These are phyloP conservation scores for Sarcodon aspratus DNA, from an alignment of 768 basidiomycete genomes.

Conservation along the genomic window DNA sequence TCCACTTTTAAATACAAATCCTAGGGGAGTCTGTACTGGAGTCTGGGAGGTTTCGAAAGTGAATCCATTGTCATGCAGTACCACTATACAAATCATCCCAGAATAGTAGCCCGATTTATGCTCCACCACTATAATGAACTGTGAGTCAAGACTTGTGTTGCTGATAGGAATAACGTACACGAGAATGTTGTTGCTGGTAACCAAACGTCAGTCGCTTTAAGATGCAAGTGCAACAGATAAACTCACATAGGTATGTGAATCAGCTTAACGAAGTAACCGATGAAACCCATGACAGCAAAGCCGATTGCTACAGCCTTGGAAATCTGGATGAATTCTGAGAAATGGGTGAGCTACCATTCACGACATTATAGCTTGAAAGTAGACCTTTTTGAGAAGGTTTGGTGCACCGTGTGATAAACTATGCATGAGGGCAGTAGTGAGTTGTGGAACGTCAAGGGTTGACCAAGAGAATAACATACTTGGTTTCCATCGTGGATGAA, in stretches of 20 bases:
- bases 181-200: slow-evolving; percentile 84
- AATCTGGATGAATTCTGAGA: slow-evolving; percentile 84
- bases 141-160: slow-evolving; percentile 11
- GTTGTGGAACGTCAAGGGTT: background rate
- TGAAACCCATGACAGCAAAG: slow-evolving; percentile 98
- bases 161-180: slow-evolving; percentile 55
- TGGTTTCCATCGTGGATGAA: slow-evolving; percentile 91
- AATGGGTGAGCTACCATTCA: background rate
- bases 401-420: slow-evolving; percentile 97
- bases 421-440: slow-evolving; percentile 7
- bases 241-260: slow-evolving; percentile 98
- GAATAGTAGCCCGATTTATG: slow-evolving; percentile 27
- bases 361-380: background rate
- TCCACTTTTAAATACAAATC: too few species aligned
- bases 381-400: slow-evolving; percentile 93
- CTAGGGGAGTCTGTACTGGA: too few species aligned
- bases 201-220: slow-evolving; percentile 7
- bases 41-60: too few species aligned
- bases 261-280: slow-evolving; percentile 97
- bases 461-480: slow-evolving; percentile 31
- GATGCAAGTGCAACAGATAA: background rate
- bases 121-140: slow-evolving; percentile 50
- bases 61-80: slow-evolving; percentile 6
- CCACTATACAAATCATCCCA: slow-evolving; percentile 6
- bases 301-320: slow-evolving; percentile 95